Conservation (phyloP, 805 yeast species). For the Vanderwaltozyma polyspora region DNA sequence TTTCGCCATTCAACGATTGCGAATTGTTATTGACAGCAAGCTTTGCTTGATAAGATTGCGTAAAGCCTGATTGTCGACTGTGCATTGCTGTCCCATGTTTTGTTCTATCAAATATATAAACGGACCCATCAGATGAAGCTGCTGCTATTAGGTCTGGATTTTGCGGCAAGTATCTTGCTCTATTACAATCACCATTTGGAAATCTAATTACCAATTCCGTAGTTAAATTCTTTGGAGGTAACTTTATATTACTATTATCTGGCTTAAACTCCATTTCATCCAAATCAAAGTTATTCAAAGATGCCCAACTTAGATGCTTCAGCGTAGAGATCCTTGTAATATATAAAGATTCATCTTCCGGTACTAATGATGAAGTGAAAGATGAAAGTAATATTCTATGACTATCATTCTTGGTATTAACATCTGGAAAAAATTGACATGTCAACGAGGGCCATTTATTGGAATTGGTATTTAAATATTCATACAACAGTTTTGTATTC, state of each 20-base stretch:
- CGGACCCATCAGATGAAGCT: constrained; percentile 52
- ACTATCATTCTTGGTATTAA: constrained; percentile 18
- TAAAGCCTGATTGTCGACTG: constrained; percentile 6
- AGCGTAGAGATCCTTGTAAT: constrained; percentile 22
- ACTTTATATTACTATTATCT: constrained; percentile 18
- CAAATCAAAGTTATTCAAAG: constrained; percentile 28
- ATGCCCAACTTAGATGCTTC: constrained; percentile 24
- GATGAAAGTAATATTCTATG: constrained; percentile 24
- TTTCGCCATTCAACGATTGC: constrained; percentile 5
- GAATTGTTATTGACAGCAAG: constrained; percentile 1
- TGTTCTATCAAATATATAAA: constrained; percentile 69
- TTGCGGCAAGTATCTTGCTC: constrained; percentile 66
- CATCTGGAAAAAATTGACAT: constrained; percentile 54
- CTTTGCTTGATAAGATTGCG: constrained; percentile 12
- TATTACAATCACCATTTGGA: constrained; percentile 51
- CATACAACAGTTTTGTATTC: constrained; percentile 67
- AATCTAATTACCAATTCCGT: constrained; percentile 21
- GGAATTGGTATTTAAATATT: constrained; percentile 57
- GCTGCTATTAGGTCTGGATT: constrained; percentile 77
- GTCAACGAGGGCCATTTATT: constrained; percentile 63
- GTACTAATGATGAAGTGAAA: constrained; percentile 27
- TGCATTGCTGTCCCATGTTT: constrained; percentile 48
- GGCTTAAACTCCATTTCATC: constrained; percentile 30
- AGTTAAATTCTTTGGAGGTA: constrained; percentile 19
- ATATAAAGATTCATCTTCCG: constrained; percentile 25